Evolutionary conservation across 345 rosid species (phyloP).

Genomic region (Erucastrum elatum): DNA sequence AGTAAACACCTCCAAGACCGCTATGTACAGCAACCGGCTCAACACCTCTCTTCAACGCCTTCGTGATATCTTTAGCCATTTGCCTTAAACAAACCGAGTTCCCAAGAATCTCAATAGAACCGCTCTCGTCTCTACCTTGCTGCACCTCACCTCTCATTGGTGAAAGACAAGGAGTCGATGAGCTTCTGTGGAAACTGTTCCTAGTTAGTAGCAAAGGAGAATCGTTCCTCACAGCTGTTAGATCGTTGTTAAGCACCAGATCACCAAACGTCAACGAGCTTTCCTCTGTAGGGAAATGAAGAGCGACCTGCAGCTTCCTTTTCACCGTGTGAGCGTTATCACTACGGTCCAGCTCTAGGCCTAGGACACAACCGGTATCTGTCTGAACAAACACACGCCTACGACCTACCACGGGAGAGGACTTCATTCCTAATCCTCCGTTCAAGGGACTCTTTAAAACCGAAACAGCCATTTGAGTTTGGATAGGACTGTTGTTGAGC

Average conservation of each 20-base stretch:
- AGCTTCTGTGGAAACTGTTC: background rate
- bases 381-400: background rate
- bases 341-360: background rate
- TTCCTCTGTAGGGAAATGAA: background rate
- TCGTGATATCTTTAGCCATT: background rate
- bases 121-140: background rate
- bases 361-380: background rate
- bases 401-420: background rate
- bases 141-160: background rate
- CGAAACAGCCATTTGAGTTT: background rate
- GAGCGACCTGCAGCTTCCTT: background rate
- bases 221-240: background rate
- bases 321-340: background rate
- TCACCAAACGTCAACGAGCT: background rate
- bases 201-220: background rate
- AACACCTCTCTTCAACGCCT: background rate
- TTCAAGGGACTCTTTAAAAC: background rate
- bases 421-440: background rate
- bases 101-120: background rate
- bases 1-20: background rate
- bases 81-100: background rate
- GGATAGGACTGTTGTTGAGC: background rate
- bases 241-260: background rate
- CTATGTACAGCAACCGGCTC: background rate
- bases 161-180: background rate